Percentiles rank a stretch among this genome's conserved stretches.
Conservation (phyloP, 2,329 filamentous ascomycete species). For the Epichloe sp. region DNA sequence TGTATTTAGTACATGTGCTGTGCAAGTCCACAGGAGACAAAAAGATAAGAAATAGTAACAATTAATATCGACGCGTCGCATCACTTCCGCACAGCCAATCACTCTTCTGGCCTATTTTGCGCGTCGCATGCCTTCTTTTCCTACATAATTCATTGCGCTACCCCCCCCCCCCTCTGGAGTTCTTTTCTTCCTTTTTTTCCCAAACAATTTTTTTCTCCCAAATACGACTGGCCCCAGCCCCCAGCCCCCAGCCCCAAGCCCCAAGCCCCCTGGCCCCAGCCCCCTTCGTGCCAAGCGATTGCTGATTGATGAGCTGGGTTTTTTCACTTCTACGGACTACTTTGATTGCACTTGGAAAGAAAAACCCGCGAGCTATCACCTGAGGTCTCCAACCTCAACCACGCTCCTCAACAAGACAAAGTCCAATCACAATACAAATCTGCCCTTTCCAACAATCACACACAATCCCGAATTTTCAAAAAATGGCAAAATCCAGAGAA, state of each 20-base stretch:
- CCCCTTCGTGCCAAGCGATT: too few species aligned
- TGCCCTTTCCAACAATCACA: not conserved
- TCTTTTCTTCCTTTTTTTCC: not conserved
- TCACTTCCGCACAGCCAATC: not conserved
- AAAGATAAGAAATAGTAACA: not conserved
- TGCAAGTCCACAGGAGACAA: too few species aligned
- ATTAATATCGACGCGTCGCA: not conserved
- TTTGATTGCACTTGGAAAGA: too few species aligned
- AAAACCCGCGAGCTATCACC: too few species aligned
- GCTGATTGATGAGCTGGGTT: too few species aligned
- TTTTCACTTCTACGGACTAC: too few species aligned
- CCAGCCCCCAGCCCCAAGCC: too few species aligned
- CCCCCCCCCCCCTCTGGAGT: not conserved
- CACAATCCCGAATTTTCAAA: not conserved
- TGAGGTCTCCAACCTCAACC: too few species aligned
- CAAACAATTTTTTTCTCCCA: not conserved
- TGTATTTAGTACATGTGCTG: not conserved
- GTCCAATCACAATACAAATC: too few species aligned
- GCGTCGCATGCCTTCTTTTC: not conserved
- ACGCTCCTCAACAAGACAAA: too few species aligned
- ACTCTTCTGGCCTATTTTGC: not conserved
- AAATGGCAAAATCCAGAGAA: conserved; percentile 5
- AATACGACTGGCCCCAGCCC: too few species aligned
- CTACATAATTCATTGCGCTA: not conserved
- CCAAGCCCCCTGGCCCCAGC: too few species aligned